These are phyloP conservation scores for Linnemannia zychae DNA, from an alignment of 192 early-diverging fungal species.

Conservation along the genomic window DNA sequence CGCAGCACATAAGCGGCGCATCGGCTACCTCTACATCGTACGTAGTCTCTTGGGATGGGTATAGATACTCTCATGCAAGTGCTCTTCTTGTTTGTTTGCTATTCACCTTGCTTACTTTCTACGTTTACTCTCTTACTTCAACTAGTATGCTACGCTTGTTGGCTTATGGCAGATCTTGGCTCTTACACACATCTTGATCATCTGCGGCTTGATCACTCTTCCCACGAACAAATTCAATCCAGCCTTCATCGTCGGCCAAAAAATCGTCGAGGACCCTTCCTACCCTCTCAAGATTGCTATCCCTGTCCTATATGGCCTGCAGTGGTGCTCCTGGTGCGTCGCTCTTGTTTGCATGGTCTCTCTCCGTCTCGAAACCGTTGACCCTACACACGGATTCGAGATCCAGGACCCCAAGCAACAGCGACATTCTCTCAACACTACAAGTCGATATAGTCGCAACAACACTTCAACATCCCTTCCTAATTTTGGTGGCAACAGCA, in stretches of 20 bases:
- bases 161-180: conserved; percentile 45
- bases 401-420: conserved; percentile 32
- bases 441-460: neutral
- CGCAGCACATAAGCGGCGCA: conserved; percentile 29
- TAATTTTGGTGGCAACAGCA: neutral
- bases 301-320: conserved; percentile 14
- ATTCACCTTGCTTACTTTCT: neutral
- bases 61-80: neutral
- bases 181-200: conserved; percentile 35
- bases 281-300: conserved; percentile 20
- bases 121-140: neutral
- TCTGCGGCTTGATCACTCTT: conserved; percentile 21
- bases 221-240: neutral
- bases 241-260: conserved; percentile 26
- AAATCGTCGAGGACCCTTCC: neutral
- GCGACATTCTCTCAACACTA: conserved; percentile 17
- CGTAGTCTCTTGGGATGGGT: neutral
- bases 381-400: neutral
- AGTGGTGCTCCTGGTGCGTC: conserved; percentile 21
- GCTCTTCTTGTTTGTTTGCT: neutral
- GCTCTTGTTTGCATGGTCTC: conserved; percentile 17
- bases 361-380: conserved; percentile 2
- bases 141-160: conserved; percentile 39
- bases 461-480: neutral
- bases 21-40: conserved; percentile 39